Base-by-base conservation (phyloP, 345 rosid species). In the Acer campestre region DNA sequence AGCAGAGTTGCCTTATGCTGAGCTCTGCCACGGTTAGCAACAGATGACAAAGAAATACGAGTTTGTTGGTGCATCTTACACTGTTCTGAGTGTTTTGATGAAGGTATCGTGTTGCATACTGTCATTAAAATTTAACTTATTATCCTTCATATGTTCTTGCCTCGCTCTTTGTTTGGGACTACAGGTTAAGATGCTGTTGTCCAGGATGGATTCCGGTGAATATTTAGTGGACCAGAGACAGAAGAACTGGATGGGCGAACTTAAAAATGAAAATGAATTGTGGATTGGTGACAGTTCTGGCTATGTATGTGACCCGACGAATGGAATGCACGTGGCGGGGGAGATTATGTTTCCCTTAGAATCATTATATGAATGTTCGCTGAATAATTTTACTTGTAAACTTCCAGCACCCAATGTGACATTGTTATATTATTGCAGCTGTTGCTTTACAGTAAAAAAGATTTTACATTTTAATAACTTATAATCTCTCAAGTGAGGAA, bases 61-160 rank as follows among this genome's bases (percentile, higher is more conserved):
- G 56, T 53, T 53, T 70, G 6, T 53, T 75, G 46, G 58, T 70
- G 49, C 71, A 12, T 38, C 69, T n/a, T n/a, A n/a, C n/a, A n/a
- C n/a, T n/a, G n/a, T n/a, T n/a, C n/a, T n/a, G n/a, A n/a, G 51
- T 53, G 55, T 64, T 70, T 62, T 53, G 42, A 42, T 75, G 38
- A 58, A 80, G 83, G 73, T 71, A 75, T 71, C 38, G 48, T 27
- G 38, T 20, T 11, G 61, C 23, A 23, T 46, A 31, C 64, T 35
- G 46, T 63, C 27, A 2, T 12, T 40, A 55, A 13, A 48, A 13
- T 75, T 27, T 42, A 49, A 12, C 67, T 56, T 70, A 22, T 25
- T 29, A 13, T 73, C 1, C 38, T 70, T 69, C 38, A 35, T 22
- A 31, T 70, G 38, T 42, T 18, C 70, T 75, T 46, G 69, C 65